phyloP scores from a whole-genome alignment of 192 early-diverging fungal species.

The Coemansia sp. region DNA sequence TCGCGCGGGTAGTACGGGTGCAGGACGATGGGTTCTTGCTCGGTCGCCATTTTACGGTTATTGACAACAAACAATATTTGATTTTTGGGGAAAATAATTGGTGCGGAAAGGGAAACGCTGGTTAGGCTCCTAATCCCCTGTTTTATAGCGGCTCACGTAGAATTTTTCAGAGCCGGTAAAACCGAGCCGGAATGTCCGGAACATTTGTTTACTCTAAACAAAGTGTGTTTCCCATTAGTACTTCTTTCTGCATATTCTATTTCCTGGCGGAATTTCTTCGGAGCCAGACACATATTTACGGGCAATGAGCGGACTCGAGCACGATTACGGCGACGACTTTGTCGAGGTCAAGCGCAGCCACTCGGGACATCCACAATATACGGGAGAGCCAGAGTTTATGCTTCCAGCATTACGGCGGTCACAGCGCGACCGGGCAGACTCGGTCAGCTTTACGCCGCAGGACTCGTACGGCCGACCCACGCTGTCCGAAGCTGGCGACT shows the following conservation, averaged over 20 bases:
- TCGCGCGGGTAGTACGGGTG: conserved; percentile 52
- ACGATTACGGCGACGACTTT: conserved; percentile 45
- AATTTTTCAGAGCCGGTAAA: conserved; percentile 6
- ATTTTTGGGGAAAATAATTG: not conserved
- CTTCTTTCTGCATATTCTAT: not conserved
- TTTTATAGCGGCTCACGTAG: conserved; percentile 3
- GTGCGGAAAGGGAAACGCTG: too few species aligned
- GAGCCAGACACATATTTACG: not conserved
- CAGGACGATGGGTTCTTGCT: conserved; percentile 5
- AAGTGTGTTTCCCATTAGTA: not conserved
- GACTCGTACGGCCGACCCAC: conserved; percentile 31
- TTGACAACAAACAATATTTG: not conserved
- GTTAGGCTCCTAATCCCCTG: not conserved
- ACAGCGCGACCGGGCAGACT: conserved; percentile 38
- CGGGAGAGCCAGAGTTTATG: conserved; percentile 14
- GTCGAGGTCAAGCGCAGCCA: conserved; percentile 28
- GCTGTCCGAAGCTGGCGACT: conserved; percentile 39
- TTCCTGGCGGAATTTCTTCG: not conserved
- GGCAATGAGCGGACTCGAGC: conserved; percentile 32
- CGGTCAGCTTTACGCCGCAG: conserved; percentile 36
- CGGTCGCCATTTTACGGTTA: not conserved
- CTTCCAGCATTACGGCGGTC: conserved; percentile 18
- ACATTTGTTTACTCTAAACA: conserved; percentile 16
- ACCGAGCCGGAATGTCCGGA: conserved; percentile 20
- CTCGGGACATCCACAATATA: conserved; percentile 6